Evolutionary conservation across 2,329 filamentous ascomycete genomes (phyloP).

Genomic region (Verticillium nubilum): DNA sequence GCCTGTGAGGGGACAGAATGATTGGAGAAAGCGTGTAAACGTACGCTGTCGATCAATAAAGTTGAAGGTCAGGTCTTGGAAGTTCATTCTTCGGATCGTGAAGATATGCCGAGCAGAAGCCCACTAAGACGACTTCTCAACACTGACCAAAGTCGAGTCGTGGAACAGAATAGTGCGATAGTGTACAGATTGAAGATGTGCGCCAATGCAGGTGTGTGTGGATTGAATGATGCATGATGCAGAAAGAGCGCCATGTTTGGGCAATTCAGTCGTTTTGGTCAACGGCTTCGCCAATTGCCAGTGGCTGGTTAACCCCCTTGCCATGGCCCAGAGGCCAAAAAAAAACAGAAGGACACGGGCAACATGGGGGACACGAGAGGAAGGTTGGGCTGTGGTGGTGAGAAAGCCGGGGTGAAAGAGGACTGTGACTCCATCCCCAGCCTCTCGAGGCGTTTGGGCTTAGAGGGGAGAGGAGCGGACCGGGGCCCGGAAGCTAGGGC

Average conservation of each 20-base stretch:
- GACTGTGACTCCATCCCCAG: neutral
- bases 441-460: neutral
- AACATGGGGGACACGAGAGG: neutral
- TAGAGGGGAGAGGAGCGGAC: neutral
- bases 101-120: neutral
- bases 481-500: neutral
- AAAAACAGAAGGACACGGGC: neutral
- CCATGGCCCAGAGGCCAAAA: neutral
- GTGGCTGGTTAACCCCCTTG: slow-evolving; percentile 1
- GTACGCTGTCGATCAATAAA: slow-evolving; percentile 2
- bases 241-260: slow-evolving; percentile 1
- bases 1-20: neutral
- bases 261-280: slow-evolving; percentile 1
- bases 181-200: neutral
- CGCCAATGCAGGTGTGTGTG: slow-evolving; percentile 1
- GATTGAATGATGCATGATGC: slow-evolving; percentile 1
- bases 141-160: neutral
- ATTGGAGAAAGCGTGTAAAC: neutral
- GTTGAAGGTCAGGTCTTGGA: slow-evolving; percentile 2
- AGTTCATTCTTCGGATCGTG: slow-evolving; percentile 1
- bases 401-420: neutral
- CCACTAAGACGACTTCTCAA: neutral
- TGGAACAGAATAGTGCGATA: neutral
- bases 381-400: neutral
- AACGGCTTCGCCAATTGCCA: neutral